These are phyloP conservation scores for Talaromyces amestolkiae DNA, from an alignment of 2,329 filamentous ascomycete species.

Conservation along the genomic window DNA sequence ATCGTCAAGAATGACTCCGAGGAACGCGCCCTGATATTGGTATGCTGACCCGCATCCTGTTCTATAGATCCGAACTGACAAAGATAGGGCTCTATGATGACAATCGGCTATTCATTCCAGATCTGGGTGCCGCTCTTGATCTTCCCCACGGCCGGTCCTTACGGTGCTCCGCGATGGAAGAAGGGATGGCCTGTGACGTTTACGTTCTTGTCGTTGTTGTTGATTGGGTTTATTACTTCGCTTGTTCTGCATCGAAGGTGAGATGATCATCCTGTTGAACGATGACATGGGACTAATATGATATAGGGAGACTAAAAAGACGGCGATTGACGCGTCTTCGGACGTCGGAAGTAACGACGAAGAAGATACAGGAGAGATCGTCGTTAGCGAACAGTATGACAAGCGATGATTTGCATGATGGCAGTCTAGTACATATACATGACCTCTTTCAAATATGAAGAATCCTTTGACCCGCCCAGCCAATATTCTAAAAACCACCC, in stretches of 20 bases:
- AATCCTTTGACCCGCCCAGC: too few species aligned
- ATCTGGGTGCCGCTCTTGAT: constrained; percentile 48
- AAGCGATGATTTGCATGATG: not conserved
- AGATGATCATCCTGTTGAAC: not conserved
- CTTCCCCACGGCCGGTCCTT: constrained; percentile 43
- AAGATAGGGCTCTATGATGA: constrained; percentile 47
- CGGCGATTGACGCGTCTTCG: not conserved
- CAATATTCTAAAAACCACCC: constrained; percentile 10
- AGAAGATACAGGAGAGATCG: not conserved
- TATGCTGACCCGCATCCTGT: not conserved
- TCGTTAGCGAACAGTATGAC: not conserved
- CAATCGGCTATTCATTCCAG: constrained; percentile 47
- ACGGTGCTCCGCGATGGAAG: constrained; percentile 48
- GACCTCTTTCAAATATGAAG: not conserved
- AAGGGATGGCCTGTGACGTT: constrained; percentile 51
- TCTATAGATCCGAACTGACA: constrained; percentile 27
- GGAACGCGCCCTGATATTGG: not conserved
- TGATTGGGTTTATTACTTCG: not conserved
- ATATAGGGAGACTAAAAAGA: not conserved
- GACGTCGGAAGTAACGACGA: not conserved
- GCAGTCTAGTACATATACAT: not conserved
- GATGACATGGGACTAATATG: not conserved
- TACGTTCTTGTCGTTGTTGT: constrained; percentile 38
- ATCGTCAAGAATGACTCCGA: constrained; percentile 32
- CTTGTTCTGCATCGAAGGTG: not conserved